Conservation (phyloP, 2,329 filamentous ascomycete species). For the Monosporascus sp. region DNA sequence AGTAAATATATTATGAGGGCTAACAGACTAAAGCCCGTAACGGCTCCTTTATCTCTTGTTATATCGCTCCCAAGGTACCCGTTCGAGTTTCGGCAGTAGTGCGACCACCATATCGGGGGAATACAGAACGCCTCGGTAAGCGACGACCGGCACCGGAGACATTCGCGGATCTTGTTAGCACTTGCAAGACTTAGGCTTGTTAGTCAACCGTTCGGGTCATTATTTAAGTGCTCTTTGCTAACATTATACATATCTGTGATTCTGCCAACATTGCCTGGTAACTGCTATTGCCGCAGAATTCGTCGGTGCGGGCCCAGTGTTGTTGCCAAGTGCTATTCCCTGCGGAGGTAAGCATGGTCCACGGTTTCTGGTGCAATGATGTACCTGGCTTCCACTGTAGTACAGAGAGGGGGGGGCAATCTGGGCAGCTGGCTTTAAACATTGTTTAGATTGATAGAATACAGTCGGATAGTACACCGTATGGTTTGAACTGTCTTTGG, state of each 20-base stretch:
- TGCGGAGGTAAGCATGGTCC: not conserved
- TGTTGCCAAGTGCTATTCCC: not conserved
- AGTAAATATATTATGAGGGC: not conserved
- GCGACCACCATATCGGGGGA: slow-evolving; percentile 31
- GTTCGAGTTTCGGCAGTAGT: slow-evolving; percentile 29
- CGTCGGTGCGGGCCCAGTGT: not conserved
- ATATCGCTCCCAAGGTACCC: slow-evolving; percentile 33
- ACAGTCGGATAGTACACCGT: too few relatives aligned
- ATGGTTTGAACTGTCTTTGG: too few relatives aligned
- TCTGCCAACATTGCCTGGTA: not conserved
- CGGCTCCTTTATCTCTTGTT: slow-evolving; percentile 6
- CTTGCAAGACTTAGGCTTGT: slow-evolving; percentile 22
- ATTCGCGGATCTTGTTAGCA: slow-evolving; percentile 26
- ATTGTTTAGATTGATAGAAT: too few relatives aligned
- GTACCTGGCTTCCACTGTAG: not conserved
- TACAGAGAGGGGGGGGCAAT: not conserved
- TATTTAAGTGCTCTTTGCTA: not conserved
- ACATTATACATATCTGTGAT: not conserved
- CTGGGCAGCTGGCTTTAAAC: too few relatives aligned
- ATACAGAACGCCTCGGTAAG: slow-evolving; percentile 23
- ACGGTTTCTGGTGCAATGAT: not conserved
- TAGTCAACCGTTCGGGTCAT: not conserved
- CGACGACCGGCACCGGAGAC: slow-evolving; percentile 17
- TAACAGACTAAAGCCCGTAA: slow-evolving; percentile 15
- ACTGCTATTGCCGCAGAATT: not conserved